Evolutionary conservation across 129 eudicot species (phyloP).

Genomic region (Kitagawia praeruptora): DNA sequence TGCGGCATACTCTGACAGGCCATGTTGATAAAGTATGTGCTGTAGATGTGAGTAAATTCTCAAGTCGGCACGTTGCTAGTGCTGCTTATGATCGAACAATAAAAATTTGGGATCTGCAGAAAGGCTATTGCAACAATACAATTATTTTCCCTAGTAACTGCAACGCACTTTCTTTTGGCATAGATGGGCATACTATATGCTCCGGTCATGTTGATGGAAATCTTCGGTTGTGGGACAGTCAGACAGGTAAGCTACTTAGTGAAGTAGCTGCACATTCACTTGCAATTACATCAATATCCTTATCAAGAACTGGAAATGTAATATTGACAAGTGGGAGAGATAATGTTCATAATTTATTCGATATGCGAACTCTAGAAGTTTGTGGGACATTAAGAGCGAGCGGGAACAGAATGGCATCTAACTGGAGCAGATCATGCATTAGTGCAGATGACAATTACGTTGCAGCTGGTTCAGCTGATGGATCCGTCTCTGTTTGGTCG

Average conservation of each 20-base stretch:
- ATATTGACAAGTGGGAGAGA: conserved; percentile 93
- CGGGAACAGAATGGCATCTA: conserved; percentile 81
- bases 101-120: conserved; percentile 86
- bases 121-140: conserved; percentile 74
- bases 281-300: conserved; percentile 66
- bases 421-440: conserved; percentile 93
- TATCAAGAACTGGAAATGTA: conserved; percentile 67
- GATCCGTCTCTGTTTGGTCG: conserved; percentile 76
- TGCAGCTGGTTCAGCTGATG: conserved; percentile 91
- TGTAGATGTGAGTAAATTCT: conserved; percentile 67
- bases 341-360: conserved; percentile 76
- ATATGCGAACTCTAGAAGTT: conserved; percentile 66
- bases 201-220: conserved; percentile 94
- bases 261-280: conserved; percentile 87
- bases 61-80: conserved; percentile 63
- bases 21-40: conserved; percentile 89
- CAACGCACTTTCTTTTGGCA: conserved; percentile 60
- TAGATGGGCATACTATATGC: conserved; percentile 80
- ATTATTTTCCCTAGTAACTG: conserved; percentile 78
- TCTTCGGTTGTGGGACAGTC: conserved; percentile 77
- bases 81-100: conserved; percentile 93
- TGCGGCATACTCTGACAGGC: conserved; percentile 80
- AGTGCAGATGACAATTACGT: conserved; percentile 87
- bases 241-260: conserved; percentile 61
- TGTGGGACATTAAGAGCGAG: conserved; percentile 57